These are phyloP conservation scores for Prototheca wickerhamii DNA, from an alignment of 163 green algal species.

Conservation along the genomic window DNA sequence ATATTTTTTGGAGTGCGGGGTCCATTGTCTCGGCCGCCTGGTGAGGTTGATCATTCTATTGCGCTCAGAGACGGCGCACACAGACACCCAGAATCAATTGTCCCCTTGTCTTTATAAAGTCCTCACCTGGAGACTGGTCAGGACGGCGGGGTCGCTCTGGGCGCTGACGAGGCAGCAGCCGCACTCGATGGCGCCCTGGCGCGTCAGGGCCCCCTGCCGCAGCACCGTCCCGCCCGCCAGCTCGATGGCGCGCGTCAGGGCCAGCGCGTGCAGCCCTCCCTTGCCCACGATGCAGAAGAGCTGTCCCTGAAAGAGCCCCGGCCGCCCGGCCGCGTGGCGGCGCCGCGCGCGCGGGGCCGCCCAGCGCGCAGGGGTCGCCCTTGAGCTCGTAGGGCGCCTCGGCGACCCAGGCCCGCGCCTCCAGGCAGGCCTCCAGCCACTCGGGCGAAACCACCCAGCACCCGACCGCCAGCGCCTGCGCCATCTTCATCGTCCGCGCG, in stretches of 20 bases:
- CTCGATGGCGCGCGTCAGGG: background rate
- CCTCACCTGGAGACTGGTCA: too few relatives aligned
- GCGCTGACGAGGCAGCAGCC: background rate
- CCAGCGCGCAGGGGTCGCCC: background rate
- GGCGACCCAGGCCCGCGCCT: constrained; percentile 9
- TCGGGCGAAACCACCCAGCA: constrained; percentile 19
- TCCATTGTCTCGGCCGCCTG: background rate
- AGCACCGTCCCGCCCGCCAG: background rate
- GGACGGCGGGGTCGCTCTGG: constrained; percentile 1
- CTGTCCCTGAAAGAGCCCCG: background rate
- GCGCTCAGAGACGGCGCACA: too few relatives aligned
- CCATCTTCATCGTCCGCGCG: constrained; percentile 9
- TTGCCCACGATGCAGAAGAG: background rate
- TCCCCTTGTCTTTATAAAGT: too few relatives aligned
- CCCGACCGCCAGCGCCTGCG: constrained; percentile 16
- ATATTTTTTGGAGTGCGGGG: background rate
- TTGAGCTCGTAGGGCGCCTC: constrained; percentile 15
- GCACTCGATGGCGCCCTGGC: too few relatives aligned
- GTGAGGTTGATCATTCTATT: too few relatives aligned
- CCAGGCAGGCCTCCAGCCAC: constrained; percentile 25
- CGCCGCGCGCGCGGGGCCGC: background rate
- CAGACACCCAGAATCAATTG: too few relatives aligned
- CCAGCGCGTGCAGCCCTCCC: background rate
- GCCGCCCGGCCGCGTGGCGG: background rate
- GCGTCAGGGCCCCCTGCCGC: too few relatives aligned